These are phyloP conservation scores for Anethum foeniculum DNA, from an alignment of 140 eudicot species.

Conservation along the genomic window DNA sequence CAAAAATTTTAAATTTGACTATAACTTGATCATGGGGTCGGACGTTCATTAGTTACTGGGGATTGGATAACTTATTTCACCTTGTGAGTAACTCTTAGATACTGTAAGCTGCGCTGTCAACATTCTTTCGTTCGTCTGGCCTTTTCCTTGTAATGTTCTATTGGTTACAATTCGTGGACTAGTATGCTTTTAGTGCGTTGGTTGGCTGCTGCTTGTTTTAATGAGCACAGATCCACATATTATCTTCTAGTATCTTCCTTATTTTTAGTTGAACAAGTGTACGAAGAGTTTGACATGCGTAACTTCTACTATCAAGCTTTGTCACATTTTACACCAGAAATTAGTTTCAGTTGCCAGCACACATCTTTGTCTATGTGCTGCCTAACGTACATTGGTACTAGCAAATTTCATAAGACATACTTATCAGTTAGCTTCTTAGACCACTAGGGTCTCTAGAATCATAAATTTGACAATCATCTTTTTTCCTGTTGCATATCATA, in stretches of 20 bases:
- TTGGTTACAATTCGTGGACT: not conserved
- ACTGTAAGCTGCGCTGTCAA: not conserved
- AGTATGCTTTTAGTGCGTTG: not conserved
- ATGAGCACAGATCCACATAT: not conserved
- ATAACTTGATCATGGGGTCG: not conserved
- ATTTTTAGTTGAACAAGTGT: not conserved
- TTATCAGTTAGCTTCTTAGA: not conserved
- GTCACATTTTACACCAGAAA: not conserved
- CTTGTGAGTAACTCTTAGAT: not conserved
- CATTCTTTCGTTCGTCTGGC: not conserved
- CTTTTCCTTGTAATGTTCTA: not conserved
- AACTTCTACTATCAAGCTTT: not conserved
- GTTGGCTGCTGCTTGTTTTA: not conserved
- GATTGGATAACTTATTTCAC: not conserved
- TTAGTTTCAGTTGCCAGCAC: not conserved
- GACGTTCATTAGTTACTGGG: not conserved
- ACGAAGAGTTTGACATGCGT: not conserved
- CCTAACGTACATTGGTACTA: not conserved
- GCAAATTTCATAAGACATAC: not conserved
- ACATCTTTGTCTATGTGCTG: not conserved
- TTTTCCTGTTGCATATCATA: not conserved
- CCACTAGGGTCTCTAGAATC: not conserved
- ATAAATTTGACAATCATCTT: not conserved
- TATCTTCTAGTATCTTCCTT: not conserved
- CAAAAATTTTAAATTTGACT: not conserved